Percentiles rank a stretch among this genome's conserved stretches.
phyloP scores from a whole-genome alignment of 2,329 filamentous ascomycete genomes.

The Hypoxylon sp. region DNA sequence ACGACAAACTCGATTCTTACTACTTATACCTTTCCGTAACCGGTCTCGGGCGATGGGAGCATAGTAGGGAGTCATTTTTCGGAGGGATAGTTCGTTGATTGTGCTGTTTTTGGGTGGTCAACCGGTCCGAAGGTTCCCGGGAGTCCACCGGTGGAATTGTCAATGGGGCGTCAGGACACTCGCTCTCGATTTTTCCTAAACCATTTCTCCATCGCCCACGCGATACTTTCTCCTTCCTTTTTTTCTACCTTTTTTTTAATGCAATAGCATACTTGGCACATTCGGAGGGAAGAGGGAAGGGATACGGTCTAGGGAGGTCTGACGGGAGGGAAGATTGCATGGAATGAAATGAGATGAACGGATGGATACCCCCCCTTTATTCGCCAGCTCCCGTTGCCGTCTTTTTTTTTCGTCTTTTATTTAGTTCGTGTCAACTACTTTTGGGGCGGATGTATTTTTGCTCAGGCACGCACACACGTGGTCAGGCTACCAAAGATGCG shows the following conservation, averaged over 20 bases:
- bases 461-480: conserved; percentile 43
- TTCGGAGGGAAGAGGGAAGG: conserved; percentile 44
- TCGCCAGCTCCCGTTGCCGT: conserved; percentile 49
- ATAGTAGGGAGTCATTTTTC: conserved; percentile 52
- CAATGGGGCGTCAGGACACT: conserved; percentile 54
- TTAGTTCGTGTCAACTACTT: conserved; percentile 52
- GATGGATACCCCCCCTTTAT: conserved; percentile 56
- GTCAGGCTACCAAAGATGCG: conserved; percentile 51
- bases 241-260: conserved; percentile 39
- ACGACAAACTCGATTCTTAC: conserved; percentile 53
- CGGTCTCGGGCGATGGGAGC: conserved; percentile 48
- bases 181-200: conserved; percentile 56
- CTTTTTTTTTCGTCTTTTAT: conserved; percentile 39
- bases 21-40: conserved; percentile 53
- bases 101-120: conserved; percentile 42
- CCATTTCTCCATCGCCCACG: conserved; percentile 54
- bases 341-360: conserved; percentile 55
- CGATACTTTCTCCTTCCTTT: conserved; percentile 51
- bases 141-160: conserved; percentile 47
- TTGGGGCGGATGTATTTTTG: conserved; percentile 46
- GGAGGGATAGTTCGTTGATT: conserved; percentile 51
- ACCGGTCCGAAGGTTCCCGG: conserved; percentile 43
- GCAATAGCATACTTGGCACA: conserved; percentile 50
- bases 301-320: conserved; percentile 42
- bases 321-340: conserved; percentile 53